Conservation (phyloP, 371 early-diverging fungal genomes). For the Rhizopus arrhizus region DNA sequence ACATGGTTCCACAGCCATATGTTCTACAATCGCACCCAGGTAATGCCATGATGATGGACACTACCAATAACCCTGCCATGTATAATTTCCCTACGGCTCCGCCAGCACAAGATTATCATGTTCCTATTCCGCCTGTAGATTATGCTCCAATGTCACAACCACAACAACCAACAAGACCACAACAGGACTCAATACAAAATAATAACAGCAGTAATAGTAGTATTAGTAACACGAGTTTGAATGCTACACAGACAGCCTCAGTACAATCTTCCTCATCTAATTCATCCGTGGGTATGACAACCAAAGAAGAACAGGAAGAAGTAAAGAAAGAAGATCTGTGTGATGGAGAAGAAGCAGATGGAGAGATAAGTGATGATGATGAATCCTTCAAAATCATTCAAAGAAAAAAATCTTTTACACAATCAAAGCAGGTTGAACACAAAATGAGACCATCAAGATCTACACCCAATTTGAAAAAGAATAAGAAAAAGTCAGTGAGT, state of each 20-base stretch:
- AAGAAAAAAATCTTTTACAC: conserved; percentile 7
- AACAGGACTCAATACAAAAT: not conserved
- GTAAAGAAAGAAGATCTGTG: not conserved
- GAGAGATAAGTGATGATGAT: conserved; percentile 19
- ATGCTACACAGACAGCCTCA: conserved; percentile 1
- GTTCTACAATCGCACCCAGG: conserved; percentile 33
- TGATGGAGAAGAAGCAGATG: conserved; percentile 12
- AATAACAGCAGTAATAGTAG: conserved; percentile 11
- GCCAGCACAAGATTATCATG: not conserved
- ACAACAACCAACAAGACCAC: conserved; percentile 2
- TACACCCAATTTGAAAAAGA: conserved; percentile 41
- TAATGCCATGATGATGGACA: conserved; percentile 12
- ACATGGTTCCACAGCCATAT: conserved; percentile 32
- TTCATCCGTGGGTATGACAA: conserved; percentile 1
- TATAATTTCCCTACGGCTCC: conserved; percentile 4
- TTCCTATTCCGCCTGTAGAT: conserved; percentile 7
- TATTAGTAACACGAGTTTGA: conserved; percentile 1
- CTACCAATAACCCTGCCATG: not conserved
- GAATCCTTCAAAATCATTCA: conserved; percentile 7
- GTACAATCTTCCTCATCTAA: conserved; percentile 7
- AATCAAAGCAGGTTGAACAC: conserved; percentile 6
- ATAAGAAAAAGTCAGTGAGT: conserved; percentile 25
- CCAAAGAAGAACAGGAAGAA: not conserved
- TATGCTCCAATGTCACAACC: not conserved
- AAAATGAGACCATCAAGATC: conserved; percentile 32